These are phyloP conservation scores for Thielaviopsis ethacetica DNA, from an alignment of 2,329 filamentous ascomycete species.

Conservation along the genomic window DNA sequence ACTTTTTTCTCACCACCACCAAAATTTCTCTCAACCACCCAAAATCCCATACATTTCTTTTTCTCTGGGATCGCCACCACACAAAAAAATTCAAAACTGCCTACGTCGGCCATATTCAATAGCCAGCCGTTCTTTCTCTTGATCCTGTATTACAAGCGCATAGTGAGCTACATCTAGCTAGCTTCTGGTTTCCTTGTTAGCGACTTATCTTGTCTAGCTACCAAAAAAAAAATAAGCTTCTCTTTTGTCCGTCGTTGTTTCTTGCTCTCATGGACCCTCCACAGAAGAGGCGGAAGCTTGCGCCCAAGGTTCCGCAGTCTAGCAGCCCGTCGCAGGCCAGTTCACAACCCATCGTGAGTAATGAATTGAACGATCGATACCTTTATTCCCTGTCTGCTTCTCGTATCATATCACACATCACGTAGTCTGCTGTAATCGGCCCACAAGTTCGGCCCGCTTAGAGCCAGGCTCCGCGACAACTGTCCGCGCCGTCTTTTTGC, in stretches of 20 bases:
- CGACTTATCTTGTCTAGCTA: background rate
- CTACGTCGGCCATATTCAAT: background rate
- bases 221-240: background rate
- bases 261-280: slow-evolving; percentile 24
- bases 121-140: background rate
- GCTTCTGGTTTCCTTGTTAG: background rate
- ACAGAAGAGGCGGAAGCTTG: slow-evolving; percentile 28
- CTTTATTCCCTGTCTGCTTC: background rate
- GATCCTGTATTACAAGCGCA: background rate
- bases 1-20: background rate
- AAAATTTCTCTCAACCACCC: background rate
- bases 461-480: background rate
- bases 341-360: slow-evolving; percentile 10
- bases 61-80: background rate
- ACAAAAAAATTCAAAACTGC: background rate
- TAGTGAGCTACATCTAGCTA: background rate
- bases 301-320: slow-evolving; percentile 20
- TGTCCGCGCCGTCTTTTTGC: background rate
- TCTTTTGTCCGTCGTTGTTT: background rate
- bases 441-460: background rate
- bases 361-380: background rate
- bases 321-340: slow-evolving; percentile 8
- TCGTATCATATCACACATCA: background rate
- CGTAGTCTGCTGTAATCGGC: background rate
- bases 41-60: slow-evolving; percentile 1